Base-by-base conservation (phyloP, 768 basidiomycete genomes). In the Lactarius trivialis region DNA sequence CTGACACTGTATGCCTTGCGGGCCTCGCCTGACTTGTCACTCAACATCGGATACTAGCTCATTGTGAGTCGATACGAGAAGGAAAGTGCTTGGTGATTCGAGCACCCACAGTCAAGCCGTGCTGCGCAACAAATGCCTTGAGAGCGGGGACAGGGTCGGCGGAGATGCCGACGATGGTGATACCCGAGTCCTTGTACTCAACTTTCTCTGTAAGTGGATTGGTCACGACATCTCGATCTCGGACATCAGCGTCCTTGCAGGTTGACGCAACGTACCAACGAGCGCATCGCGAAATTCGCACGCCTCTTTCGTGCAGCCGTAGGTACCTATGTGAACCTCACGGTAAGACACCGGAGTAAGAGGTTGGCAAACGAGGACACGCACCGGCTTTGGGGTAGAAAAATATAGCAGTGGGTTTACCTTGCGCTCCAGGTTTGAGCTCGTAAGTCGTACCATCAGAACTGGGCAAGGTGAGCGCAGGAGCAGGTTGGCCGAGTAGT, bases 211-310 rank as follows among this genome's bases (percentile, higher is more conserved):
- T 21, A 51, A 55, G 51, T 7, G 33, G 32, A 43, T 33, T 30
- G 7, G 7, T 36, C 43, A 34, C 21, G 8, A 26, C n/a, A 36
- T 21, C 36, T 55, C 14, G 1, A 24, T 33, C 26, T 49, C 55
- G 41, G 41, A n/a, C 5, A 6, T 53, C 43, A 4, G 12, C 11
- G 11, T 21, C 21, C 2, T 36, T 12, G 32, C 7, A 28, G 7
- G n/a, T 17, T 14, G 17, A 14, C 26, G 11, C 17, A 15, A 21
- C 81, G 60, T 60, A 88, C 88, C 82, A 37, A 76, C 81, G 48
- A 89, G 74, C 3, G 89, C 89, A 75, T 93, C 88, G 28, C 91
- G 82, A 73, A 94, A 92, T 56, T 84, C 79, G 68, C 90, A 92
- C 1, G 87, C 91, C 72, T 93, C 85, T 68, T 81, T 85, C 19